Evolutionary conservation across 179 eudicot species (phyloP), one percentile per base, ranked within the genome.

Genomic region (Silene noctiflora): DNA sequence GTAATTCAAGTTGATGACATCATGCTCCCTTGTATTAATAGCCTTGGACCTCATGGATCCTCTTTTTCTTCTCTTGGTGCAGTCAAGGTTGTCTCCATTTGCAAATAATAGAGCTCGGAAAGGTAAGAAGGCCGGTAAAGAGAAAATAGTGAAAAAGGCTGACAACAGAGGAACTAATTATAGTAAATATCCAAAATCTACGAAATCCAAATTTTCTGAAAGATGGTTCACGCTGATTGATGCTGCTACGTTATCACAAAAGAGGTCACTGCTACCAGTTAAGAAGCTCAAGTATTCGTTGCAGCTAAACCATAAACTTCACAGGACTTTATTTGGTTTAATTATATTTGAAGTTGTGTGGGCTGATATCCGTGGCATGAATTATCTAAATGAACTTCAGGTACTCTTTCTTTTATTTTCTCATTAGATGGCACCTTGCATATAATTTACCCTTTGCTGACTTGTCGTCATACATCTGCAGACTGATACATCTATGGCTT

Each of bases 81-180:
- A 95, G 99, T 95, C 97, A 72, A 91, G 99, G 79, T 79, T 89
- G 82, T 95, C 99, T 58, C 99, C 99, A 27, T 95, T 95, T 79
- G 99, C 99, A 39, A 95, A 91, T 81, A 89, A 85, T 58, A 87
- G 88, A 77, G 84, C 88, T 55, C 81, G 84, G 81, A 91, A 86
- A 81, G 86, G 78, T 61, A 85, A 80, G 78, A 88, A 88, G 80
- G 74, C 69, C 62, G 75, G 56, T 48, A 83, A 76, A 62, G 84
- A 85, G 56, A 80, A 76, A 62, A 65, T 76, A 64, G 92, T 84
- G 67, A 78, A 77, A 73, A 81, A 78, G 63, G 33, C 84, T 69
- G 69, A 78, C 80, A 72, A 81, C n/a, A 78, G 84, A 74, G 79
- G 79, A 76, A 65, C 69, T 44, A 64, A 61, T 55, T 31, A 85